Percentiles rank a stretch among this genome's conserved stretches.
These are phyloP conservation scores for Blepharisma stoltei DNA, from an alignment of 73 alveolate species.

Conservation along the genomic window DNA sequence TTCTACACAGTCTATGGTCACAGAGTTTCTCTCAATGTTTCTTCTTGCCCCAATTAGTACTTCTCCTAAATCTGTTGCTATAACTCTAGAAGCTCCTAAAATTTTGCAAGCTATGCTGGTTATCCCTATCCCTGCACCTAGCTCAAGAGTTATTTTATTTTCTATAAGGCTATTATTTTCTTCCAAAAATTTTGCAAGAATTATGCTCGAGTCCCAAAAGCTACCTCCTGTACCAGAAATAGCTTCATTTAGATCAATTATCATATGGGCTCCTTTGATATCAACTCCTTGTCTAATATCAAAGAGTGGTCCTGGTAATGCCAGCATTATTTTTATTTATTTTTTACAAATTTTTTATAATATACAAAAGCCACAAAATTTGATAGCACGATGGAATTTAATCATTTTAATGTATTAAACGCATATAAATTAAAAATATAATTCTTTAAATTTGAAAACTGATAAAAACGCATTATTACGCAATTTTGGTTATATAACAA, in stretches of 20 bases:
- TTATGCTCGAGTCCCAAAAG: slow-evolving; percentile 11
- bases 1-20: not conserved
- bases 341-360: no score
- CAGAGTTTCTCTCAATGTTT: not conserved
- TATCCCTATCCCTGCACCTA: slow-evolving; percentile 11
- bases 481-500: no score
- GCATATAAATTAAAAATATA: no score
- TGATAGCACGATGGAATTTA: no score
- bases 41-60: not conserved
- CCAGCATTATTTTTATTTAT: not conserved
- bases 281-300: not conserved
- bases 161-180: not conserved
- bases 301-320: slow-evolving; percentile 7
- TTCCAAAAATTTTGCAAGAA: not conserved
- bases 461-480: no score
- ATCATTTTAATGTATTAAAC: no score
- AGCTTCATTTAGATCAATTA: not conserved
- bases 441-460: no score
- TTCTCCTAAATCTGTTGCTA: not conserved
- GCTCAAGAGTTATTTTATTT: not conserved
- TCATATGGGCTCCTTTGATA: not conserved
- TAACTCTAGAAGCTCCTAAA: not conserved
- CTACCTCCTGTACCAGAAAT: slow-evolving; percentile 20
- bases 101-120: not conserved
- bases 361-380: no score